Evolutionary conservation across 441 rosid genomes (phyloP), one percentile per base, ranked within the genome.

Genomic region (Arabidopsis lyrata): DNA sequence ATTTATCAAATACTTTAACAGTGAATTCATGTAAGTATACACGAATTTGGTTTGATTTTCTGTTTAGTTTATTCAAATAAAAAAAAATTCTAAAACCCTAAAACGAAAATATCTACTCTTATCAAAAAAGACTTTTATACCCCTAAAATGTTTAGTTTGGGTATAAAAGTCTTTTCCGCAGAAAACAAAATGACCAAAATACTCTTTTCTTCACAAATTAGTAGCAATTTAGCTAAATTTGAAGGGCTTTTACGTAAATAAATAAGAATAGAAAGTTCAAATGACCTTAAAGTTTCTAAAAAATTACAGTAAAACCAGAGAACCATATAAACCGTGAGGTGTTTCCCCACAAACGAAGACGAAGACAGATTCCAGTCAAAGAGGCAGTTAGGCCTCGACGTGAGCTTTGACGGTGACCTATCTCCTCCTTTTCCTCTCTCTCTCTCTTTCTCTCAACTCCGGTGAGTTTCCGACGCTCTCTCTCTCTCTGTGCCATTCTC

Each of bases 291-390:
- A 41, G 27, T 20, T 65, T 9, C 1, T 0, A 10, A 49, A 34
- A 71, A 77, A 70, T 71, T 77, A 77, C 80, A 58, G 39, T 32
- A 59, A 63, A 56, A 41, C 80, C 55, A 64, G 34, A 49, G 63
- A 34, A 65, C 49, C 76, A 77, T 65, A 65, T 63, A 77, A 76
- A 63, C 38, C 8, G 39, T 42, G 80, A 50, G 38, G 59, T 76
- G 59, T 62, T 75, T 34, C 34, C 69, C 48, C 77, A 67, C 70
- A 61, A 60, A 45, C 34, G 65, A 54, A 63, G 70, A 76, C 15
- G 71, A 58, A 31, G 72, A 71, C 72, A 71, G 35, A 72, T 70
- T 76, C 57, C 80, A 65, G 72, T 70, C 76, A 71, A 77, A 64
- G 66, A 63, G 75, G 56, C 75, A 11, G 54, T 69, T 63, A 4